These are phyloP conservation scores for Medicago truncatula DNA, from an alignment of 306 rosid genomes.

Conservation along the genomic window DNA sequence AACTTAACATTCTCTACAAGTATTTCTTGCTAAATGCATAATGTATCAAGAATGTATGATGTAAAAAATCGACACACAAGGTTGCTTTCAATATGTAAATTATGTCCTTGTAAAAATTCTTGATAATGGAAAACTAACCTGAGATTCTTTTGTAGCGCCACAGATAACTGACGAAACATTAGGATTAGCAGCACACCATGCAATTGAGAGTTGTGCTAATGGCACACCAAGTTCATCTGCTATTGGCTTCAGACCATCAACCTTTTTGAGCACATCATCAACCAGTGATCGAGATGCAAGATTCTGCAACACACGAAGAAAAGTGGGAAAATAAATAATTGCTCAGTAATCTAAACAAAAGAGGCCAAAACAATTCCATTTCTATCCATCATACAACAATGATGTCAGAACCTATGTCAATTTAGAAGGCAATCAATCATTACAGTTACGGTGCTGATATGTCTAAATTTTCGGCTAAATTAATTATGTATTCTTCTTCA, in stretches of 20 bases:
- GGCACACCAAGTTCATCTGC: slow-evolving; percentile 96
- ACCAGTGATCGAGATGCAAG: slow-evolving; percentile 82
- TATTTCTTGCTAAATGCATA: slow-evolving; percentile 9
- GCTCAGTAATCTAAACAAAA: slow-evolving; percentile 25
- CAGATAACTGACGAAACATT: slow-evolving; percentile 93
- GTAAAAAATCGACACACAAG: background rate
- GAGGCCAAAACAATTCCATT: background rate
- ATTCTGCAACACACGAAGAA: slow-evolving; percentile 62
- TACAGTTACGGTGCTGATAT: background rate
- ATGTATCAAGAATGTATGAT: background rate
- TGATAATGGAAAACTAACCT: slow-evolving; percentile 64
- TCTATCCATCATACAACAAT: slow-evolving; percentile 2
- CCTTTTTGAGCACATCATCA: slow-evolving; percentile 87
- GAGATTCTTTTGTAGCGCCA: slow-evolving; percentile 97
- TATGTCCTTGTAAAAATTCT: slow-evolving; percentile 6
- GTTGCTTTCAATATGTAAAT: background rate
- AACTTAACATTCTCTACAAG: background rate
- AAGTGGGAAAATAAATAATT: background rate
- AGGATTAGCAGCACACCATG: slow-evolving; percentile 98
- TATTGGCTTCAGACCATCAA: slow-evolving; percentile 87
- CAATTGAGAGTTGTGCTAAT: slow-evolving; percentile 86
- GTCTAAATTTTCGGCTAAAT: background rate
- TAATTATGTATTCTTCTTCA: background rate
- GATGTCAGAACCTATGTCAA: background rate
- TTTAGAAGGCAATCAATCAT: background rate